Base-by-base conservation (phyloP, 202 grass and related monocot genomes). In the Musa balbisiana region DNA sequence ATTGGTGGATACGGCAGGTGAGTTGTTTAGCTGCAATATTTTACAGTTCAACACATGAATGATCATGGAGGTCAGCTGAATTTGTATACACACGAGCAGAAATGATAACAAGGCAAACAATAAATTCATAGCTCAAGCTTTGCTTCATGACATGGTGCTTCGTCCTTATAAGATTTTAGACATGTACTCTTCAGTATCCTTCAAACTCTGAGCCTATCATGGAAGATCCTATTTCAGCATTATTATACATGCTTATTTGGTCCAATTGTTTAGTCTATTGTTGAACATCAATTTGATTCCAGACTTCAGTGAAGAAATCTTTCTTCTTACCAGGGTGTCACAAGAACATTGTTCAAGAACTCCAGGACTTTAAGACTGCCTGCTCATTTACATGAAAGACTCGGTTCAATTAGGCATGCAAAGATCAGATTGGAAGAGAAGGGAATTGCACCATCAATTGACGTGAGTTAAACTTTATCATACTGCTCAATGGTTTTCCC, bases 1-100 rank as follows among this genome's bases (percentile, higher is more conserved):
- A 99, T 74, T 99, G 91, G 91, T 99, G 95, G 95, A 99, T 99
- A 84, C 91, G 95, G 55, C 95, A 99, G 91, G 91, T 83, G 51
- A 77, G 64, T 53, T 62, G 43, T 71, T 17, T 62, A 53, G 10
- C 20, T 9, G 69, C 62, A 49, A 67, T 55, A 71, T 6, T 62
- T 15, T 62, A 19, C 17, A 62, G 56, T 19, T 62, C 12, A 62
- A 62, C n/a, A 58, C 55, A 58, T 58, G 55, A 58, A 14, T 58
- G 14, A 58, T 58, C 55, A 58, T 12, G 17, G 33, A 6, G 4
- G 33, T 43, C 5, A 43, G 3, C 33, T 43, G 33, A 43, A 43
- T 43, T 5, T 33, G 29, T 33, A 33, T 43, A 43, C 4, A 43
- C 33, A 43, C 3, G 29, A 43, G 33, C 33, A 43, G 33, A 43